A percentile compares a stretch with the other conserved stretches of the same genome.
phyloP scores from a whole-genome alignment of 371 early-diverging fungal genomes.

The Saksenaea vasiformis region DNA sequence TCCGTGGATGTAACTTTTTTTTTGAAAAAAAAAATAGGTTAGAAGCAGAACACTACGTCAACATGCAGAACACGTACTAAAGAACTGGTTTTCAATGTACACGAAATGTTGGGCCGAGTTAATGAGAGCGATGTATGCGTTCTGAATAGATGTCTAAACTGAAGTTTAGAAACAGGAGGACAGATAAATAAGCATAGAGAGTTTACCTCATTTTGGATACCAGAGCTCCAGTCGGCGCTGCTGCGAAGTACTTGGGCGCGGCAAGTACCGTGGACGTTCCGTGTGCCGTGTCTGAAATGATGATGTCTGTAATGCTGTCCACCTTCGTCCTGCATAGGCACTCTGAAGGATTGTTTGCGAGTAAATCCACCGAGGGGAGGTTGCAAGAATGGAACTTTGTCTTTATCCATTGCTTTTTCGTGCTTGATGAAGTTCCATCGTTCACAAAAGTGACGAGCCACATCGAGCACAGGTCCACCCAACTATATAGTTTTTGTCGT shows the following conservation, averaged over 20 bases:
- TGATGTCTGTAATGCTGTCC: slow-evolving; percentile 20
- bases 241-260: slow-evolving; percentile 74
- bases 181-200: neutral
- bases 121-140: slow-evolving; percentile 81
- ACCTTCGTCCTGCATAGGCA: slow-evolving; percentile 17
- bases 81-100: slow-evolving; percentile 97
- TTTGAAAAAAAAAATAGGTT: no score
- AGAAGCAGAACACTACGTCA: no score
- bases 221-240: slow-evolving; percentile 69
- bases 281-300: slow-evolving; percentile 32
- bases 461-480: slow-evolving; percentile 80
- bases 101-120: slow-evolving; percentile 77
- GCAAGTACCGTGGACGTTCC: slow-evolving; percentile 49
- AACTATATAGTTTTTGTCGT: slow-evolving; percentile 21
- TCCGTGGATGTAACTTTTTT: slow-evolving; percentile 65
- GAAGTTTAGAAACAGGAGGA: neutral
- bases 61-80: slow-evolving; percentile 66
- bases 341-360: slow-evolving; percentile 33
- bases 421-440: slow-evolving; percentile 90
- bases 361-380: slow-evolving; percentile 50
- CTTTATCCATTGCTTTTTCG: slow-evolving; percentile 42
- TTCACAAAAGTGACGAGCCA: slow-evolving; percentile 88
- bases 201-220: slow-evolving; percentile 54
- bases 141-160: slow-evolving; percentile 77
- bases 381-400: slow-evolving; percentile 37